phyloP scores from a whole-genome alignment of 129 eudicot species.

The Ambrosia trifida region DNA sequence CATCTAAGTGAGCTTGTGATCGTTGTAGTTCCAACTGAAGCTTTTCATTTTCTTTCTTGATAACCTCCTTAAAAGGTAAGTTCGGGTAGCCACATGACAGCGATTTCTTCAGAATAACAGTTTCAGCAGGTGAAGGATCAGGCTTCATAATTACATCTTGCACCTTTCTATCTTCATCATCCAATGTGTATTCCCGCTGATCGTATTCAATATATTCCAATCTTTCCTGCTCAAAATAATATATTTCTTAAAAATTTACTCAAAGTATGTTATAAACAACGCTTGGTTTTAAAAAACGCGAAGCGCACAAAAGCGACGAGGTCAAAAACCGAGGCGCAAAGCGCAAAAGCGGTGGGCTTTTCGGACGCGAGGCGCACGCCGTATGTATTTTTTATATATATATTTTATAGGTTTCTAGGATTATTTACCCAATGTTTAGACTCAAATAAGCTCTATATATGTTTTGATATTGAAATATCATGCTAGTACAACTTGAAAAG shows the following conservation, averaged over 20 bases:
- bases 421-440: too few relatives aligned
- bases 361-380: too few relatives aligned
- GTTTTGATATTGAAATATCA: too few relatives aligned
- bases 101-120: slow-evolving; percentile 69
- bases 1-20: slow-evolving; percentile 84
- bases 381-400: too few relatives aligned
- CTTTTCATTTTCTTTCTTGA: slow-evolving; percentile 80
- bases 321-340: too few relatives aligned
- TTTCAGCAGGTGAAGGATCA: slow-evolving; percentile 64
- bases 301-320: too few relatives aligned
- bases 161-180: slow-evolving; percentile 85
- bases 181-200: slow-evolving; percentile 83
- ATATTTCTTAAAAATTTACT: background rate
- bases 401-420: too few relatives aligned
- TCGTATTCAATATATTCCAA: slow-evolving; percentile 78
- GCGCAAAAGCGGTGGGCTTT: too few relatives aligned
- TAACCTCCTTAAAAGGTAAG: slow-evolving; percentile 66
- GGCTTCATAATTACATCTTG: slow-evolving; percentile 83
- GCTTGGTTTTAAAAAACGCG: too few relatives aligned
- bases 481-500: too few relatives aligned
- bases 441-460: too few relatives aligned
- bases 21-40: slow-evolving; percentile 84
- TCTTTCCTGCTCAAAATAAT: slow-evolving; percentile 61
- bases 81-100: slow-evolving; percentile 95
- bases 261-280: too few relatives aligned